Percentiles rank a stretch among this genome's conserved stretches.
These are phyloP conservation scores for Macrolepiota fuliginosa DNA, from an alignment of 768 basidiomycete species.

Conservation along the genomic window DNA sequence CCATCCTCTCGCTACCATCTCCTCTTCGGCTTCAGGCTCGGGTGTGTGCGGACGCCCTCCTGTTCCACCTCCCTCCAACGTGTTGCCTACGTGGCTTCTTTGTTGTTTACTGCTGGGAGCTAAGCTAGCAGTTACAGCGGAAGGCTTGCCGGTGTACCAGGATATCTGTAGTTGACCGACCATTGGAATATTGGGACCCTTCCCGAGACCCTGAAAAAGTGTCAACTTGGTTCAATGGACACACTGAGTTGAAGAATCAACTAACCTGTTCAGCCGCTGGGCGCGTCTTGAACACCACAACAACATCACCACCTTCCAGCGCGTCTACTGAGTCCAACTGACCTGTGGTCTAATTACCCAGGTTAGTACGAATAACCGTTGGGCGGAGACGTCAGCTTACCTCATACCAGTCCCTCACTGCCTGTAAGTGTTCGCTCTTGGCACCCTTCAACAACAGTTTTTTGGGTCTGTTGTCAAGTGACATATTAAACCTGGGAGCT, in stretches of 20 bases:
- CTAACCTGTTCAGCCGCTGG: constrained; percentile 73
- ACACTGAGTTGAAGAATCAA: constrained; percentile 2
- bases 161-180: constrained; percentile 64
- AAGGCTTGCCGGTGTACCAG: constrained; percentile 52
- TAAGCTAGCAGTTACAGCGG: constrained; percentile 17
- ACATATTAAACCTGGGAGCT: constrained; percentile 71
- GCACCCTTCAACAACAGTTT: constrained; percentile 74
- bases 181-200: constrained; percentile 64
- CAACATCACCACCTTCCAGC: constrained; percentile 51
- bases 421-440: constrained; percentile 46
- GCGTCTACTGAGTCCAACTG: constrained; percentile 66
- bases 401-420: constrained; percentile 83
- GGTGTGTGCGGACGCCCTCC: constrained; percentile 31
- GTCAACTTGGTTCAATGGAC: constrained; percentile 11
- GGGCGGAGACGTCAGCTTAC: constrained; percentile 30
- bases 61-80: constrained; percentile 6
- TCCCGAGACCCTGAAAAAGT: constrained; percentile 59
- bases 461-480: constrained; percentile 87
- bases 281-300: constrained; percentile 72
- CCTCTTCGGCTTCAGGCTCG: constrained; percentile 49
- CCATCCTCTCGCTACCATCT: constrained; percentile 66
- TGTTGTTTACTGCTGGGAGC: constrained; percentile 13
- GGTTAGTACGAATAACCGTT: constrained; percentile 6
- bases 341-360: constrained; percentile 50
- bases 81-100: constrained; percentile 15